phyloP scores from a whole-genome alignment of 352 stramenopile species.

The Paralagenidium karlingii region DNA sequence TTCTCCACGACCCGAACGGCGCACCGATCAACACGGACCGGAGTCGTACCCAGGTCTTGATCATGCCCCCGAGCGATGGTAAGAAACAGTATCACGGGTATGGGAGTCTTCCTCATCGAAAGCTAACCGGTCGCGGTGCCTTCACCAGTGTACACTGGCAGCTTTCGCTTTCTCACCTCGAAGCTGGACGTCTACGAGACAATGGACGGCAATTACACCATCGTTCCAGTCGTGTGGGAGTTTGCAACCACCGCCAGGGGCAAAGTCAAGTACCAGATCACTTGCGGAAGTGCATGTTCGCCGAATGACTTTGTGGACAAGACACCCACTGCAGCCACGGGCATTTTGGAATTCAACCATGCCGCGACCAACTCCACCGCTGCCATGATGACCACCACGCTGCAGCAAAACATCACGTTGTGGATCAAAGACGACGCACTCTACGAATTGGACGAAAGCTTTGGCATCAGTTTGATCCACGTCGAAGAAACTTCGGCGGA shows the following conservation, averaged over 20 bases:
- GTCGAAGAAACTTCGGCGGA: slow-evolving; percentile 11
- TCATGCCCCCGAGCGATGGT: slow-evolving; percentile 44
- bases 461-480: slow-evolving; percentile 21
- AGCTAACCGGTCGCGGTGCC: too few species aligned
- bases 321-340: too few species aligned
- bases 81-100: too few species aligned
- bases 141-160: slow-evolving; percentile 27
- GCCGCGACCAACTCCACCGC: slow-evolving; percentile 14
- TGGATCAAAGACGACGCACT: slow-evolving; percentile 25
- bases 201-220: slow-evolving; percentile 7
- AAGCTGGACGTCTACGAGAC: slow-evolving; percentile 19
- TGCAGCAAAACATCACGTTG: slow-evolving; percentile 39
- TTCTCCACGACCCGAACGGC: slow-evolving; percentile 41
- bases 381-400: slow-evolving; percentile 7
- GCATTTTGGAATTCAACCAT: too few species aligned
- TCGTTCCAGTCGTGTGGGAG: slow-evolving; percentile 51
- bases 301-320: slow-evolving; percentile 26
- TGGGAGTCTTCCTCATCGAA: too few species aligned
- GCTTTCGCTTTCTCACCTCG: slow-evolving; percentile 31
- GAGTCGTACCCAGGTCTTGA: slow-evolving; percentile 24
- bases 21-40: slow-evolving; percentile 35
- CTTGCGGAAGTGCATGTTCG: slow-evolving; percentile 26
- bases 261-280: slow-evolving; percentile 25
- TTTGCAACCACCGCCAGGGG: slow-evolving; percentile 31
- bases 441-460: slow-evolving; percentile 38